A percentile compares a stretch with the other conserved stretches of the same genome.
These are phyloP conservation scores for Macroventuria anomochaeta DNA, from an alignment of 2,329 filamentous ascomycete species.

Conservation along the genomic window DNA sequence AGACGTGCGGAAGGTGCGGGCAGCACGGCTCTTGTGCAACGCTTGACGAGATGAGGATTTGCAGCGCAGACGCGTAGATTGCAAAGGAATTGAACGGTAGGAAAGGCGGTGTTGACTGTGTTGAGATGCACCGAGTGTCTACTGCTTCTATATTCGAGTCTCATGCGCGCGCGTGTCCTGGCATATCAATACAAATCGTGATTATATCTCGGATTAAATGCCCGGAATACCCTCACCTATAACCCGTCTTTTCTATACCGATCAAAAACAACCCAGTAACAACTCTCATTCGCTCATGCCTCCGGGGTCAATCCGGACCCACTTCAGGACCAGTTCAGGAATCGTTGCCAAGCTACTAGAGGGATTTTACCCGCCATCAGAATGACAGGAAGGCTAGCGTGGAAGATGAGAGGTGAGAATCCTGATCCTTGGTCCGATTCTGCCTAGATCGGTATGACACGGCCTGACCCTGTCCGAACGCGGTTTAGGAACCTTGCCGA, in stretches of 20 bases:
- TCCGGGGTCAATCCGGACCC: background rate
- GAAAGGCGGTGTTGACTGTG: slow-evolving; percentile 1
- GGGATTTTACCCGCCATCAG: background rate
- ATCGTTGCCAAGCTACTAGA: background rate
- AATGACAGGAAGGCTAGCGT: background rate
- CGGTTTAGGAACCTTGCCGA: background rate
- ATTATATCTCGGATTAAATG: background rate
- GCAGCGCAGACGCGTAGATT: slow-evolving; percentile 3
- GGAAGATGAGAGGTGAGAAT: background rate
- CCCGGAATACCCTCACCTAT: background rate
- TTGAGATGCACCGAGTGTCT: background rate
- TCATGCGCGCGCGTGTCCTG: slow-evolving; percentile 4
- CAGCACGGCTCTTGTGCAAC: slow-evolving; percentile 5
- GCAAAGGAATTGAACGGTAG: slow-evolving; percentile 1
- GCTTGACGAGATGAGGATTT: slow-evolving; percentile 10
- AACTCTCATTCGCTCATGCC: background rate
- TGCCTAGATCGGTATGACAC: slow-evolving; percentile 12
- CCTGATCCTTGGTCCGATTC: slow-evolving; percentile 2
- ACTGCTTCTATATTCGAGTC: background rate
- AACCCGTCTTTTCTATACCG: background rate
- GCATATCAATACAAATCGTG: background rate
- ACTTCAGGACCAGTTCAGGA: background rate
- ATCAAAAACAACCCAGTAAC: background rate
- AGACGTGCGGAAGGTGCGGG: background rate
- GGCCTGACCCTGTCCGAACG: background rate